phyloP scores from a whole-genome alignment of 768 basidiomycete genomes.

The Kondoa malvinella region DNA sequence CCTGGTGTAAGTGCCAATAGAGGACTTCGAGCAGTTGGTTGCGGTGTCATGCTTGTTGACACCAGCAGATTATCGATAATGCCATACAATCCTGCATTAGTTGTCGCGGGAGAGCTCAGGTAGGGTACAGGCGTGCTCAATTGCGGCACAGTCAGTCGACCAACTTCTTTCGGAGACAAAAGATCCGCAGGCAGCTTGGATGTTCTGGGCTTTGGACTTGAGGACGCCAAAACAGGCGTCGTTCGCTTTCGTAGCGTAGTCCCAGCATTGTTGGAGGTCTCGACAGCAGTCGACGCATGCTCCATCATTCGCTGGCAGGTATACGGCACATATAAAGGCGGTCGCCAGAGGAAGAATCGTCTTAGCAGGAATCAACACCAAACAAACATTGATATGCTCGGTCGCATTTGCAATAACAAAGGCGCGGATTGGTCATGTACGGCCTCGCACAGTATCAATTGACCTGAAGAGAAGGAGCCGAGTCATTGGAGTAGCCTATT shows the following conservation, averaged over 20 bases:
- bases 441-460: no score
- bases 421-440: no score
- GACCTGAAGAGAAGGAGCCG: no score
- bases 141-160: not conserved
- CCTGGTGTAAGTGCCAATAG: not conserved
- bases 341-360: no score
- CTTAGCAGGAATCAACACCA: no score
- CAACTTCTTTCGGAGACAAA: not conserved
- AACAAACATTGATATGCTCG: no score
- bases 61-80: not conserved
- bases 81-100: not conserved
- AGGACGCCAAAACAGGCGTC: not conserved
- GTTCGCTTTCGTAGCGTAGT: not conserved
- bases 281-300: not conserved
- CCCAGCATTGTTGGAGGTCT: not conserved
- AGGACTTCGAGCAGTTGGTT: not conserved
- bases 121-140: not conserved
- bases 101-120: not conserved
- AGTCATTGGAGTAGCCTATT: no score
- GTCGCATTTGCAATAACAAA: no score
- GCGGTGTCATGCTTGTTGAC: not conserved
- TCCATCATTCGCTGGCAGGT: no score
- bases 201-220: not conserved
- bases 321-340: no score
- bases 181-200: not conserved